phyloP scores from a whole-genome alignment of 2,329 filamentous ascomycete species.

The Boeremia lycopersici region DNA sequence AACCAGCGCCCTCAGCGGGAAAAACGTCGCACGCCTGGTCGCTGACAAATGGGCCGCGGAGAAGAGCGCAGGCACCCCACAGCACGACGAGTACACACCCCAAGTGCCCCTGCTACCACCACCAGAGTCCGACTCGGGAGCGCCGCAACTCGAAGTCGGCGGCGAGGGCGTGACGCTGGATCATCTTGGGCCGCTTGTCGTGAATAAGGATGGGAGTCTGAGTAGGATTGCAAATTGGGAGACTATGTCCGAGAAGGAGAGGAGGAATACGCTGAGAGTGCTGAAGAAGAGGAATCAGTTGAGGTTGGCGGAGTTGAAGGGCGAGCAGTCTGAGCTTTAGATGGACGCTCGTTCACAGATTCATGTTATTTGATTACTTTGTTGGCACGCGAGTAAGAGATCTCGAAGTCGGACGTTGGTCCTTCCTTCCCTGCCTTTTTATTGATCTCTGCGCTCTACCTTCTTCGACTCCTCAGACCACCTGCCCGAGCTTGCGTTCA shows the following conservation, averaged over 20 bases:
- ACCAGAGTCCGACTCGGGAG: conserved; percentile 4
- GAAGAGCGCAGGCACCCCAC: not conserved
- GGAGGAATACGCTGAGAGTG: conserved; percentile 68
- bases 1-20: conserved; percentile 89
- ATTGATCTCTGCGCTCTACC: too few species aligned
- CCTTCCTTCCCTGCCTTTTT: too few species aligned
- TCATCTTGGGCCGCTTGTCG: conserved; percentile 73
- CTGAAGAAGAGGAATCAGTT: conserved; percentile 71
- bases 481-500: too few species aligned
- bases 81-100: not conserved
- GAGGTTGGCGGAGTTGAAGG: conserved; percentile 62
- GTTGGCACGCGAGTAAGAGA: too few species aligned
- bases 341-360: not conserved
- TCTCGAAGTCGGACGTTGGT: too few species aligned
- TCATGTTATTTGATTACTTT: too few species aligned
- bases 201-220: conserved; percentile 73
- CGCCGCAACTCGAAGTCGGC: conserved; percentile 40
- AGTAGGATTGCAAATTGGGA: conserved; percentile 75
- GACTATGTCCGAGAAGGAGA: conserved; percentile 72
- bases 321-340: conserved; percentile 16
- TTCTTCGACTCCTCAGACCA: too few species aligned
- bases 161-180: conserved; percentile 63
- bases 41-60: conserved; percentile 61
- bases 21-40: conserved; percentile 77
- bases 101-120: too few species aligned